Evolutionary conservation across 1,139 yeast species (phyloP).

Genomic region (Suhomyces guaymorum): DNA sequence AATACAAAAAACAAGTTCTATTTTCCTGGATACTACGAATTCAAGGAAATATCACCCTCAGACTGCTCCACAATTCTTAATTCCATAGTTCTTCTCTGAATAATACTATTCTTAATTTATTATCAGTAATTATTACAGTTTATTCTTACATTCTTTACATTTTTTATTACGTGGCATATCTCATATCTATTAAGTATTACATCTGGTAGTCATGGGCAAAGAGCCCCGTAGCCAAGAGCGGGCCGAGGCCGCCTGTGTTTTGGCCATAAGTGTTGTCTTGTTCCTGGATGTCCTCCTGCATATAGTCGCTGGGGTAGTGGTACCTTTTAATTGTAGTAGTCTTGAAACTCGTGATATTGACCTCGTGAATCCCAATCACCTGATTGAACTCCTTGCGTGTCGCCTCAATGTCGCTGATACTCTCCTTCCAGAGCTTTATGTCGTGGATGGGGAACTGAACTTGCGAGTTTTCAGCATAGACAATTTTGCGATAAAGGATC

Average conservation of each 20-base stretch:
- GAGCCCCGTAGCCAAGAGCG: slow-evolving; percentile 7
- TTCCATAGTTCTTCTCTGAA: no score
- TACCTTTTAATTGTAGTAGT: slow-evolving; percentile 26
- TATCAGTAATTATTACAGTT: no score
- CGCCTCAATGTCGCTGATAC: slow-evolving; percentile 28
- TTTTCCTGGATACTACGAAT: no score
- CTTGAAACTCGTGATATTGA: slow-evolving; percentile 29
- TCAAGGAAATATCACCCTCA: no score
- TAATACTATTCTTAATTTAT: no score
- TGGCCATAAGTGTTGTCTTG: neutral
- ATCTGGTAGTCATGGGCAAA: slow-evolving; percentile 8
- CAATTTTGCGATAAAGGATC: slow-evolving; percentile 31
- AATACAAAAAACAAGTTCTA: no score
- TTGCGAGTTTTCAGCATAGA: slow-evolving; percentile 27
- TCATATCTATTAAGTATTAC: neutral
- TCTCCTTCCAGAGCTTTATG: slow-evolving; percentile 31
- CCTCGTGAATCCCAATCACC: slow-evolving; percentile 29
- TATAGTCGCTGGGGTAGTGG: slow-evolving; percentile 29
- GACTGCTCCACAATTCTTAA: no score
- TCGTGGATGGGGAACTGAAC: slow-evolving; percentile 33
- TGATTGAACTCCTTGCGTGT: slow-evolving; percentile 29
- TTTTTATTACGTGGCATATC: neutral
- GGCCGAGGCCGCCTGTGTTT: slow-evolving; percentile 3
- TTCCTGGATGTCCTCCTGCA: no score
- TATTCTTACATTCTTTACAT: no score